Evolutionary conservation across 1,284 basidiomycete species (phyloP), one percentile per base, ranked within the genome.

Genomic region (Hypsizygus ulmarius): DNA sequence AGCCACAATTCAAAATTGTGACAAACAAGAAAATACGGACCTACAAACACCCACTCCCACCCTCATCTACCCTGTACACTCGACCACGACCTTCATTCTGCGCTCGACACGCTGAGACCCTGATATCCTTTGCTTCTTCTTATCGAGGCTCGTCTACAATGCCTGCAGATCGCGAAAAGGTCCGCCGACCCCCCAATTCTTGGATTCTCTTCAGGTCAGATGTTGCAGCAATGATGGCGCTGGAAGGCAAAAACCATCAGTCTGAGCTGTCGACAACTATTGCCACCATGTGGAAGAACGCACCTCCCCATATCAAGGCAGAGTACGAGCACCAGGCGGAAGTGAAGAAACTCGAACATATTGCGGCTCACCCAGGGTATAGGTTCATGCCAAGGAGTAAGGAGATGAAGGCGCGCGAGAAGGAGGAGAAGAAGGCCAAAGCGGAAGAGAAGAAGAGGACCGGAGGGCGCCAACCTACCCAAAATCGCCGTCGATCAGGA

Each of bases 121-220:
- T 25, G 21, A 25, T 25, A 25, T 25, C 11, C 15, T n/a, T n/a
- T 10, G 32, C 32, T 3, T 10, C 32, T 10, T n/a, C 3, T n/a
- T 34, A n/a, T 34, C 32, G 58, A 59, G 56, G 45, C 48, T 11
- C 35, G 32, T 19, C 38, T 29, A 34, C 39, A 16, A 39, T 18
- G 45, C 39, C 41, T 5, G 5, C 15, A 57, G 52, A 52, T 49
- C 54, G 10, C 45, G 41, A 14, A 46, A 64, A 79, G 50, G 75
- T 79, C 0, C 84, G 84, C 1, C 79, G 92, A 0, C 93, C 93
- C 2, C 83, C 85, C 12, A 96, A 96, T 64, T 85, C 93, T 0
- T 96, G 91, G 90, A 95, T 97, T 52, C 59, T 96, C n/a, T 97
- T 92, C 64, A 82, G 93, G 35, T 84, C 85, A 2, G 78, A 84